Conservation (phyloP, 73 alveolate genomes). For the Paraurostyla sp. region DNA sequence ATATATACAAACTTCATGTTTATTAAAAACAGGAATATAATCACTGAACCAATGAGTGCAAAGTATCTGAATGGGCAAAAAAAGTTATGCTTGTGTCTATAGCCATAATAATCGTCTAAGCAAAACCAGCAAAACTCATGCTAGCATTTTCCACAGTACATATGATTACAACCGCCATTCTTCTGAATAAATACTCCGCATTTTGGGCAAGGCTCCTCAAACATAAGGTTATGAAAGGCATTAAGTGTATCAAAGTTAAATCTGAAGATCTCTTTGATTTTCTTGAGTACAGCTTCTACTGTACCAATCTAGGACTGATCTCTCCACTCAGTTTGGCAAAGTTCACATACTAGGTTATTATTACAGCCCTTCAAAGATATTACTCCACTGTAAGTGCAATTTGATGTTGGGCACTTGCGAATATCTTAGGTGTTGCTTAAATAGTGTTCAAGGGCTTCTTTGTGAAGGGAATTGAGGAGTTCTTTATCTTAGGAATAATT, state of each 20-base stretch:
- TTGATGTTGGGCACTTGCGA: neutral
- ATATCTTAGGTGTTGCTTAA: neutral
- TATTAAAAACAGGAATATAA: neutral
- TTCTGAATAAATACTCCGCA: slow-evolving; percentile 69
- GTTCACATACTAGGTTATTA: neutral
- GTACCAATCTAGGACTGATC: neutral
- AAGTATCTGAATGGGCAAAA: neutral
- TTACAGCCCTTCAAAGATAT: neutral
- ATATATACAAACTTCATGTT: neutral
- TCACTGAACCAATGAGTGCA: neutral
- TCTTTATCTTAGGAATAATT: no score
- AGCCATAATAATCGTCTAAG: slow-evolving; percentile 35
- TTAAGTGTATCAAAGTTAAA: neutral
- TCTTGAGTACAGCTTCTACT: neutral
- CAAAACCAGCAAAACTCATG: slow-evolving; percentile 73
- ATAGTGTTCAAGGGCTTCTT: neutral
- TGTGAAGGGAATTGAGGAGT: no score
- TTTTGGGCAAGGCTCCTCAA: slow-evolving; percentile 70
- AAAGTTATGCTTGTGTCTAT: neutral
- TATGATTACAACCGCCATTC: slow-evolving; percentile 75
- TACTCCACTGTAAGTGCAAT: neutral
- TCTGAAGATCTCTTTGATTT: neutral
- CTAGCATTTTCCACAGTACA: slow-evolving; percentile 57
- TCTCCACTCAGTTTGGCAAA: slow-evolving; percentile 13
- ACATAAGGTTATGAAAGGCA: neutral